Evolutionary conservation across 73 alveolate genomes (phyloP).

Genomic region (Stentor roeselii): DNA sequence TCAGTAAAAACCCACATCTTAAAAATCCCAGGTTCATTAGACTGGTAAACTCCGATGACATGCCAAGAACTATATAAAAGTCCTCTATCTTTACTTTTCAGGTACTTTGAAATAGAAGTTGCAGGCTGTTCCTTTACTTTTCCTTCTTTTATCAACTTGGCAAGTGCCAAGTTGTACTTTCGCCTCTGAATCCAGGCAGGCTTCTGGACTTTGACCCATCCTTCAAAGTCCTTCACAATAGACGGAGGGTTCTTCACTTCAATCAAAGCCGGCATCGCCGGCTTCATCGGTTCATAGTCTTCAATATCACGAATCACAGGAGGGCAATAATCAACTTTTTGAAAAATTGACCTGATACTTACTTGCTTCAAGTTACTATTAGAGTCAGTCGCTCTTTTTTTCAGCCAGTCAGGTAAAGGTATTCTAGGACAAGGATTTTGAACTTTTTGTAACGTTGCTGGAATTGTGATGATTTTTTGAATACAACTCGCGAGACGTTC

Average conservation of each 20-base stretch:
- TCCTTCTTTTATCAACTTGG: conserved; percentile 42
- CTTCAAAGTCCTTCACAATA: conserved; percentile 68
- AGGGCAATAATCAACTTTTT: neutral
- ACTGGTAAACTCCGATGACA: conserved; percentile 48
- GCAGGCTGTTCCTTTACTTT: conserved; percentile 26
- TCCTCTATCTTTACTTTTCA: conserved; percentile 63
- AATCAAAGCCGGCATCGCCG: conserved; percentile 9
- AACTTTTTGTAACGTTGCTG: conserved; percentile 79
- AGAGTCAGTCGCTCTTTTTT: conserved; percentile 21
- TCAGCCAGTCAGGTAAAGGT: conserved; percentile 83
- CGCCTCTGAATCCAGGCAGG: conserved; percentile 78
- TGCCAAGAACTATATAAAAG: conserved; percentile 58
- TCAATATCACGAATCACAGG: conserved; percentile 7
- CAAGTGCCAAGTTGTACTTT: conserved; percentile 46
- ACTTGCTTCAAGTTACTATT: neutral
- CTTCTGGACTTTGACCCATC: conserved; percentile 80
- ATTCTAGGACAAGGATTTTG: conserved; percentile 78
- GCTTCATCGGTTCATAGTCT: neutral
- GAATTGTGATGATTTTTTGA: conserved; percentile 80
- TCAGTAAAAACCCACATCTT: conserved; percentile 52
- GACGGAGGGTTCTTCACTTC: conserved; percentile 58
- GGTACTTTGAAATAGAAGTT: conserved; percentile 44
- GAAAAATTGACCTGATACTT: neutral
- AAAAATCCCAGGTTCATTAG: conserved; percentile 50
- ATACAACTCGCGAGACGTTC: conserved; percentile 95